Base-by-base conservation (phyloP, 768 basidiomycete species). In the Tephrocybe rancida region DNA sequence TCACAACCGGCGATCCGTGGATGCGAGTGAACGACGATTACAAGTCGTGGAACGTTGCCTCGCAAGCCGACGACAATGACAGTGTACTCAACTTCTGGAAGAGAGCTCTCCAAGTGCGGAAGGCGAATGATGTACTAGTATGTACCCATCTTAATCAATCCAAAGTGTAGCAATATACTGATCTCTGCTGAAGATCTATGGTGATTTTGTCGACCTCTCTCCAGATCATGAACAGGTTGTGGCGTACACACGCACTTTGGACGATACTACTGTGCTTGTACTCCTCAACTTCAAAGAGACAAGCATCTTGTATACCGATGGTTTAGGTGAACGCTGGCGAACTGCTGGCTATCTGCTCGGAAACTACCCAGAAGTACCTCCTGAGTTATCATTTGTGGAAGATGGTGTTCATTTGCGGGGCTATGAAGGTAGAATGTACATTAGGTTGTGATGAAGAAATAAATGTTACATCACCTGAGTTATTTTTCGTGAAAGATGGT, bases 11-110 rank as follows among this genome's bases (percentile, higher is more conserved):
- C 2, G 76, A 65, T 2, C 87, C 88, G 0, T 91, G 87, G 88
- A 90, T 90, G 86, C 74, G 85, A 22, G 80, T 86, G 6, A 85
- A 88, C 60, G 85, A 87, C 34, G 86, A 89, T 59, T 87, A 82
- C 62, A 50, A 57, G n/a, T 55, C 57, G 0, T 87, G 84, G 78
- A 90, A 88, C 58, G 85, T 73, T 14, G 73, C 60, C 1, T 66
- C 62, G 11, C 82, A 89, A 66, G 35, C 72, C 14, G 56, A 61
- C 0, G 80, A 88, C 52, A 58, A 69, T 0, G 58, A 71, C n/a
- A 87, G 84, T 60, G 84, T 87, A 2, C 73, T 72, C 41, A 61
- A 72, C 2, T 90, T 90, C 65, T 91, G 82, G 78, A 84, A 83
- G 63, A 65, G 68, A 18, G 78, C 85, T 8, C 62, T 90, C 27